Percentiles rank a stretch among this genome's conserved stretches.
Evolutionary conservation across 805 yeast genomes (phyloP).

Genomic region (Metschnikowia lunata): DNA sequence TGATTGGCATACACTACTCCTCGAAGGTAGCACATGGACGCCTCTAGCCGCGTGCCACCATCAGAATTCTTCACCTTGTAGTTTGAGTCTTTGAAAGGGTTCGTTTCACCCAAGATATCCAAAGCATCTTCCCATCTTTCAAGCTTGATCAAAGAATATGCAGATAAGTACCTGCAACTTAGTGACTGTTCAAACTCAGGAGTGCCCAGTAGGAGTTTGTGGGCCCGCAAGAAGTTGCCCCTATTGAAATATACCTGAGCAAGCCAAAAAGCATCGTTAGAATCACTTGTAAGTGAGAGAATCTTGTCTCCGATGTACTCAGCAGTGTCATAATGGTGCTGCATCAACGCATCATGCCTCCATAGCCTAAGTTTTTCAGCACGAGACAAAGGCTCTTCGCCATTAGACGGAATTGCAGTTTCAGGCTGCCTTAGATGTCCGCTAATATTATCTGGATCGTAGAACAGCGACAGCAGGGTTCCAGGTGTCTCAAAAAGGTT

Average conservation of each 20-base stretch:
- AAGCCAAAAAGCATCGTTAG: constrained; percentile 94
- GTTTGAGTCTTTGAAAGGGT: constrained; percentile 56
- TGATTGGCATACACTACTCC: constrained; percentile 81
- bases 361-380: constrained; percentile 84
- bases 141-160: constrained; percentile 64
- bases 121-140: constrained; percentile 86
- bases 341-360: constrained; percentile 91
- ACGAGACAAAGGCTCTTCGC: constrained; percentile 54
- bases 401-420: not conserved
- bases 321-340: constrained; percentile 87
- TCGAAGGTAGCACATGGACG: constrained; percentile 79
- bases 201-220: constrained; percentile 57
- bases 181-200: constrained; percentile 55
- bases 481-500: constrained; percentile 42
- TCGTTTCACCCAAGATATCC: constrained; percentile 75
- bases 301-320: constrained; percentile 91
- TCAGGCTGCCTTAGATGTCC: constrained; percentile 10
- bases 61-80: constrained; percentile 50
- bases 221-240: constrained; percentile 76
- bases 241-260: constrained; percentile 82
- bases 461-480: constrained; percentile 36
- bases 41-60: constrained; percentile 83
- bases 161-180: constrained; percentile 77
- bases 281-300: constrained; percentile 74
- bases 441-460: constrained; percentile 23